These are phyloP conservation scores for Gelatoporia subvermispora DNA, from an alignment of 768 basidiomycete genomes.

Conservation along the genomic window DNA sequence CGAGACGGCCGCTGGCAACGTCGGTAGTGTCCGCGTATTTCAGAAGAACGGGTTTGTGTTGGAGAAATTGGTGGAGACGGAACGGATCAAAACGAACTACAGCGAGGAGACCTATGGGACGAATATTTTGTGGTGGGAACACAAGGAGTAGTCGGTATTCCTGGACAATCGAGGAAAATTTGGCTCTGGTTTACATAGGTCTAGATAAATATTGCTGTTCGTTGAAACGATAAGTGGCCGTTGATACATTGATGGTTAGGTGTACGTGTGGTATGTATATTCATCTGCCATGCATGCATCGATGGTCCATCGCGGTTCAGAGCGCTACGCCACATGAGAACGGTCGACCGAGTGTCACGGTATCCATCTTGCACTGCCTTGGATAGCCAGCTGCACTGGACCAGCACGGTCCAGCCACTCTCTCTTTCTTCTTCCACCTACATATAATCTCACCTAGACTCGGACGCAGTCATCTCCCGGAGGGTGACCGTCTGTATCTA, in stretches of 20 bases:
- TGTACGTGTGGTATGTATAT: too few relatives aligned
- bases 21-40: slow-evolving; percentile 59
- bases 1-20: slow-evolving; percentile 47
- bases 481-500: slow-evolving; percentile 17
- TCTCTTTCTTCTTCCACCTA: background rate
- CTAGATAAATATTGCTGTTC: too few relatives aligned
- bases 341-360: background rate
- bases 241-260: too few relatives aligned
- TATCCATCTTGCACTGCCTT: slow-evolving; percentile 2
- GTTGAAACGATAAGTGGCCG: too few relatives aligned
- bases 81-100: slow-evolving; percentile 33
- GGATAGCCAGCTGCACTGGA: background rate
- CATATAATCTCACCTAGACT: too few relatives aligned
- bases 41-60: slow-evolving; percentile 58
- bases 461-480: too few relatives aligned
- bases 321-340: background rate
- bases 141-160: background rate
- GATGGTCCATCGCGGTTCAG: background rate
- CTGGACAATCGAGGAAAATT: too few relatives aligned
- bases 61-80: slow-evolving; percentile 34
- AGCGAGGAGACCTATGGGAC: slow-evolving; percentile 18
- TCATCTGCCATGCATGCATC: too few relatives aligned
- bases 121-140: slow-evolving; percentile 22
- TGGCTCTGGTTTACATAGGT: too few relatives aligned
- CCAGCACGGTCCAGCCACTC: background rate